Evolutionary conservation across 2,329 filamentous ascomycete species (phyloP), one percentile per base, ranked within the genome.

Genomic region (Alternaria infectoria): DNA sequence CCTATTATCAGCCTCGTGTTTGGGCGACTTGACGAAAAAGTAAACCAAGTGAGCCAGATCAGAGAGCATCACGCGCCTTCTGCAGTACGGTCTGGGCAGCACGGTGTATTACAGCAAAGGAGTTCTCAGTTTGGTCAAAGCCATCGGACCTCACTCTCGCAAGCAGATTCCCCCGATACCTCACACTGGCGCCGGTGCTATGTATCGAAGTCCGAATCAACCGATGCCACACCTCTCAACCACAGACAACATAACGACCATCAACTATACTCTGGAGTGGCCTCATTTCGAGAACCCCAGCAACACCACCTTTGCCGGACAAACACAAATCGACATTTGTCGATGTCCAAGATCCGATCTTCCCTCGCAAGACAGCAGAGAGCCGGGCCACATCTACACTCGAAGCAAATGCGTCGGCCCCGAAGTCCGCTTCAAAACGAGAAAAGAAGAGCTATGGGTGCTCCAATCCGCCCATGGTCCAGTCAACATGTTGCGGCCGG

Each of bases 211-310:
- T 72, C 19, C 62, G 61, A 43, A 45, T 54, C 51, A 47, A 65
- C 28, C 74, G 74, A 57, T 58, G 62, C 46, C 66, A 72, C 50
- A 62, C 73, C 19, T 65, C n/a, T 66, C 68, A 21, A 72, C 78
- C 58, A 80, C 79, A 6, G 71, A 79, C 55, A 76, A 80, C 11
- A 59, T 78, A 6, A 75, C 72, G 17, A 73, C 73, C 3, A 68
- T 84, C 40, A 80, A 78, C 57, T 79, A 79, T 77, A 57, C 61
- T 7, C 66, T 77, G 15, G 50, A 62, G 17, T 77, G 74, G 72
- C 69, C 71, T 5, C 66, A 71, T 59, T 65, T 79, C 6, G 68
- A 75, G 5, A 71, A 75, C 36, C 75, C 76, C 2, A 73, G 69
- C 62, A 75, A 75, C 50, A 73, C 69, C 8, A 77, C 77, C 7